A percentile compares a stretch with the other conserved stretches of the same genome.
These are phyloP conservation scores for Diaporthe destruens DNA, from an alignment of 2,329 filamentous ascomycete species.

Conservation along the genomic window DNA sequence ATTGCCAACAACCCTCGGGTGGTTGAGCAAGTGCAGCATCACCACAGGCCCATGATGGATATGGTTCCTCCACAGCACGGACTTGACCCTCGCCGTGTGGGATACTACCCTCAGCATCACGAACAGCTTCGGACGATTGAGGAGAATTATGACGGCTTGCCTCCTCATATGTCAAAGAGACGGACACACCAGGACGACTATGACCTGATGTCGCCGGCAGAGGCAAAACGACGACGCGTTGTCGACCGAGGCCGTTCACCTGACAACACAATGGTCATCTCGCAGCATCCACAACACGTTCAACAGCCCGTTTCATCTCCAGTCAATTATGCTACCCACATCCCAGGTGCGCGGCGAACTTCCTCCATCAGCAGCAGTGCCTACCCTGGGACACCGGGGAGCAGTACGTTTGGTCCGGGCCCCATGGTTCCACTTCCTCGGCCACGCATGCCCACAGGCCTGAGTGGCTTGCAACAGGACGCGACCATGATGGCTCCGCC, in stretches of 20 bases:
- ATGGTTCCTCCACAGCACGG: conserved; percentile 42
- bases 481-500: conserved; percentile 66
- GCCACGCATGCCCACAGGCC: conserved; percentile 34
- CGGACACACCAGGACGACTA: conserved; percentile 42
- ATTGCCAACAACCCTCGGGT: conserved; percentile 46
- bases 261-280: conserved; percentile 12
- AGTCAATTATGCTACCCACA: conserved; percentile 27
- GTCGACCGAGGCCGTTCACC: conserved; percentile 48
- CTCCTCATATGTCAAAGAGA: conserved; percentile 33
- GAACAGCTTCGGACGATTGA: conserved; percentile 38
- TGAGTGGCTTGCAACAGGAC: conserved; percentile 34
- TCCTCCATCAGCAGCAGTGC: conserved; percentile 38
- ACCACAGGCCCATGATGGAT: conserved; percentile 47
- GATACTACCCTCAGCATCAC: conserved; percentile 36
- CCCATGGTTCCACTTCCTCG: conserved; percentile 36
- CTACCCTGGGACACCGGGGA: conserved; percentile 29
- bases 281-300: conserved; percentile 33
- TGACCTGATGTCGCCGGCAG: conserved; percentile 52
- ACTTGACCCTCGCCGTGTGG: conserved; percentile 47
- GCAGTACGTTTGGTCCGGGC: conserved; percentile 25
- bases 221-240: conserved; percentile 51
- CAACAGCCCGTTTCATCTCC: conserved; percentile 36
- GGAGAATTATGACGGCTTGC: conserved; percentile 36
- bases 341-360: conserved; percentile 33
- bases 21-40: conserved; percentile 48